These are phyloP conservation scores for Monosporascus sp. DNA, from an alignment of 2,329 filamentous ascomycete species.

Conservation along the genomic window DNA sequence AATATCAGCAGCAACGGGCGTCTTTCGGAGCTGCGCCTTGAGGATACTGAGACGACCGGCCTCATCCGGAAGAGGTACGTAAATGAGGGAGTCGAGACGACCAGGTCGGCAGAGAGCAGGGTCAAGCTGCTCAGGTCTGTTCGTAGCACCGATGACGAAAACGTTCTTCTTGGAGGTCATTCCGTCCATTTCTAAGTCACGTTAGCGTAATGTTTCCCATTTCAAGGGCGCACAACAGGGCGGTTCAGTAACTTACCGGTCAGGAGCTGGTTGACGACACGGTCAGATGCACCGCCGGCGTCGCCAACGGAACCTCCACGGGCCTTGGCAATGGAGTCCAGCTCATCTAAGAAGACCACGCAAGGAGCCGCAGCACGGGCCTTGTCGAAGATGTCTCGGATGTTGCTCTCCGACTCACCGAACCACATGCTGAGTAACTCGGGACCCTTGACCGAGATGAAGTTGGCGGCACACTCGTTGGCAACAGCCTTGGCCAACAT, in stretches of 20 bases:
- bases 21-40: conserved; percentile 96
- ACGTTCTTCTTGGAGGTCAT: conserved; percentile 99
- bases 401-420: conserved; percentile 99
- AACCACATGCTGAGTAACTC: conserved; percentile 99
- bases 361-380: conserved; percentile 95
- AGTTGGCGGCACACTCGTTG: conserved; percentile 99
- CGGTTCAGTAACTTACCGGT: conserved; percentile 62
- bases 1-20: conserved; percentile 81
- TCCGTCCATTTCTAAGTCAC: conserved; percentile 79
- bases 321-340: conserved; percentile 98
- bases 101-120: conserved; percentile 96
- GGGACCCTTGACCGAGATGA: conserved; percentile 98
- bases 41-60: conserved; percentile 83
- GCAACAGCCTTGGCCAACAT: conserved; percentile 98
- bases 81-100: conserved; percentile 97
- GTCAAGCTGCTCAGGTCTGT: conserved; percentile 97
- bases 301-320: conserved; percentile 95
- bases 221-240: not conserved
- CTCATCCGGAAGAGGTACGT: conserved; percentile 94
- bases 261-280: conserved; percentile 98
- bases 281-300: conserved; percentile 95
- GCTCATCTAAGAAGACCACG: conserved; percentile 96
- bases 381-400: conserved; percentile 99
- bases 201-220: conserved; percentile 33
- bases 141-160: conserved; percentile 98